These are phyloP conservation scores for Anthostomella pinea DNA, from an alignment of 2,329 filamentous ascomycete genomes.

Conservation along the genomic window DNA sequence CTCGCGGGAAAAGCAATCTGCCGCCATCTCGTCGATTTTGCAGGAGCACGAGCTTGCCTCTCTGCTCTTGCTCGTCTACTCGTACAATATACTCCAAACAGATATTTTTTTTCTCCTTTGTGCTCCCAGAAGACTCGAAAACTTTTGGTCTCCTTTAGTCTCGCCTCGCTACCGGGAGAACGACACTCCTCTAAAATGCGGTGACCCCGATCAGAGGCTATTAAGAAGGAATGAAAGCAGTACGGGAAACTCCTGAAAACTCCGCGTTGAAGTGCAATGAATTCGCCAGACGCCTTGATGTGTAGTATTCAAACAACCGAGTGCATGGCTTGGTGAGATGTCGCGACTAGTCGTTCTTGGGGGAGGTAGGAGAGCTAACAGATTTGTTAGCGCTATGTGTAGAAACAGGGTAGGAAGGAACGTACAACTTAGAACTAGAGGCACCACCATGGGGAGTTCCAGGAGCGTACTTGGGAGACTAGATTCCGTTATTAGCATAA, in stretches of 20 bases:
- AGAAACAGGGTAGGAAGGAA: constrained; percentile 9
- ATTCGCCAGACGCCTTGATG: constrained; percentile 21
- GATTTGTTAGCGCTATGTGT: constrained; percentile 13
- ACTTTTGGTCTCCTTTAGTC: constrained; percentile 7
- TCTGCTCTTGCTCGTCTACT: too few relatives aligned
- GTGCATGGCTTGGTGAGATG: constrained; percentile 4
- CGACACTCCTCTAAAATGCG: constrained; percentile 6
- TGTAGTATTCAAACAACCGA: constrained; percentile 28
- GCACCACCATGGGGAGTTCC: constrained; percentile 41
- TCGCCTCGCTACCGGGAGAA: constrained; percentile 6
- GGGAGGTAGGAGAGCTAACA: constrained; percentile 32
- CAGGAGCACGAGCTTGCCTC: too few relatives aligned
- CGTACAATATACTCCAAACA: constrained; percentile 4
- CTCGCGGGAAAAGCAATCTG: too few relatives aligned
- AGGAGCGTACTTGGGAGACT: constrained; percentile 38
- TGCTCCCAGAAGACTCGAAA: constrained; percentile 1
- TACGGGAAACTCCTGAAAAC: constrained; percentile 8
- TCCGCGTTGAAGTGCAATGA: constrained; percentile 20
- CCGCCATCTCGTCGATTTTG: too few relatives aligned
- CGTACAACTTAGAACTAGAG: constrained; percentile 42
- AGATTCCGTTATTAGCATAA: constrained; percentile 24
- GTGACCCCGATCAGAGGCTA: not conserved
- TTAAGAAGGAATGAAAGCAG: not conserved
- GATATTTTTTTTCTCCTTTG: constrained; percentile 6
- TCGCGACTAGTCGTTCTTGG: constrained; percentile 27